Evolutionary conservation across 2,329 filamentous ascomycete genomes (phyloP).

Genomic region (Ilyonectria robusta): DNA sequence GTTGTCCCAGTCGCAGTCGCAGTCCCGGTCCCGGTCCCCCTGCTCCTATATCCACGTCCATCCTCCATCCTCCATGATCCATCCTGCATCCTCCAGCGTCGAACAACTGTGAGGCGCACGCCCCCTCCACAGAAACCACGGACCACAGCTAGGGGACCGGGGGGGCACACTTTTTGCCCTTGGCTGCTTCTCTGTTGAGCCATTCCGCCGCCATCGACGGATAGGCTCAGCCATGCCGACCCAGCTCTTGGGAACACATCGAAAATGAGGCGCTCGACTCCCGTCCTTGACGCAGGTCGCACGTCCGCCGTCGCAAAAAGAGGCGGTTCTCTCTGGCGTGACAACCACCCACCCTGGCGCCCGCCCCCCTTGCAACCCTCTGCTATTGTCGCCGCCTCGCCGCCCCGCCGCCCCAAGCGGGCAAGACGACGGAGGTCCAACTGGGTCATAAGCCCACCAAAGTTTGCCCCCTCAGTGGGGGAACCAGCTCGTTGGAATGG

Average conservation of each 20-base stretch:
- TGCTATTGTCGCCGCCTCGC: conserved; percentile 6
- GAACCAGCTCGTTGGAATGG: conserved; percentile 44
- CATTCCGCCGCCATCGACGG: conserved; percentile 52
- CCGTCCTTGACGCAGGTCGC: conserved; percentile 43
- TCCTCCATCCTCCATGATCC: background rate
- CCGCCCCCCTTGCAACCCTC: conserved; percentile 21
- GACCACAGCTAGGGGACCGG: conserved; percentile 10
- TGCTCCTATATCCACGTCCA: conserved; percentile 18
- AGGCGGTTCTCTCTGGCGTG: conserved; percentile 32
- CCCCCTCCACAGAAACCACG: conserved; percentile 26
- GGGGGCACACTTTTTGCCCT: conserved; percentile 17
- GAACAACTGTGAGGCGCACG: conserved; percentile 25
- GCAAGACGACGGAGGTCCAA: conserved; percentile 8
- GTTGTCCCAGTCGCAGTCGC: conserved; percentile 4
- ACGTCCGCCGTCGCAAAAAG: conserved; percentile 8
- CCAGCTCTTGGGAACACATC: conserved; percentile 50
- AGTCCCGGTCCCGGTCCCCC: conserved; percentile 28
- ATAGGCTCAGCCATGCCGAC: conserved; percentile 54
- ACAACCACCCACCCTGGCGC: conserved; percentile 32
- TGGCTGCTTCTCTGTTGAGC: conserved; percentile 40
- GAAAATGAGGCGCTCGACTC: conserved; percentile 48
- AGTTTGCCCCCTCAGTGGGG: conserved; percentile 29
- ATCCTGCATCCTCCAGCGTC: conserved; percentile 13
- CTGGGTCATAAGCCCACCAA: conserved; percentile 30
- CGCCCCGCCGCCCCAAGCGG: conserved; percentile 3